Conservation (phyloP, 495 filamentous ascomycete species). For the Trichocladium uniseriatum region DNA sequence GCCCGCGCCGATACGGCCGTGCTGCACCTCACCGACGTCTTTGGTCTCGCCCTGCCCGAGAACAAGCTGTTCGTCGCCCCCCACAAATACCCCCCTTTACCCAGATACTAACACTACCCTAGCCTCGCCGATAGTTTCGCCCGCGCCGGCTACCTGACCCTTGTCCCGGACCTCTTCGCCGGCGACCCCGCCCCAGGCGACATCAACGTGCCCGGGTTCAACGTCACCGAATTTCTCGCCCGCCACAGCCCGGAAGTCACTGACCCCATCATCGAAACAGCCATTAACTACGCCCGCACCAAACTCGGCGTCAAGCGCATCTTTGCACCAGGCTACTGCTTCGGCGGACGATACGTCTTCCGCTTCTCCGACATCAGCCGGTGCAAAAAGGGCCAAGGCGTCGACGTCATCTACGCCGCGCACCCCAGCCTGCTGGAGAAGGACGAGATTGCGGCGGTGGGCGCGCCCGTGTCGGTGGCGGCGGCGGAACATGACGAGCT, state of each 20-base stretch:
- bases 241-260: constrained; percentile 44
- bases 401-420: constrained; percentile 57
- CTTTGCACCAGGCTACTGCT: constrained; percentile 60
- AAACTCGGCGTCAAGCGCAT: constrained; percentile 51
- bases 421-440: constrained; percentile 59
- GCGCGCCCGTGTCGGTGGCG: constrained; percentile 56
- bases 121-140: constrained; percentile 67
- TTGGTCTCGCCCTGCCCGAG: constrained; percentile 51
- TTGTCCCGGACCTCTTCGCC: constrained; percentile 67
- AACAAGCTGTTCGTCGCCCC: constrained; percentile 44
- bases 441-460: constrained; percentile 54
- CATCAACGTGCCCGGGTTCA: constrained; percentile 45
- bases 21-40: constrained; percentile 50
- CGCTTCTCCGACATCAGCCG: constrained; percentile 27
- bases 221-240: constrained; percentile 46
- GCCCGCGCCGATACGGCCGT: constrained; percentile 38
- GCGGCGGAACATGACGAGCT: constrained; percentile 60
- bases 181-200: constrained; percentile 44
- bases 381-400: constrained; percentile 31
- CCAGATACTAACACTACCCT: not conserved
- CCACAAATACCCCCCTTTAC: not conserved
- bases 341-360: constrained; percentile 38
- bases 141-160: constrained; percentile 61
- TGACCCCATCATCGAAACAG: constrained; percentile 53
- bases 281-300: constrained; percentile 50